Conservation (phyloP, 176 grass and related monocot genomes). For the Tuctoria greenei region DNA sequence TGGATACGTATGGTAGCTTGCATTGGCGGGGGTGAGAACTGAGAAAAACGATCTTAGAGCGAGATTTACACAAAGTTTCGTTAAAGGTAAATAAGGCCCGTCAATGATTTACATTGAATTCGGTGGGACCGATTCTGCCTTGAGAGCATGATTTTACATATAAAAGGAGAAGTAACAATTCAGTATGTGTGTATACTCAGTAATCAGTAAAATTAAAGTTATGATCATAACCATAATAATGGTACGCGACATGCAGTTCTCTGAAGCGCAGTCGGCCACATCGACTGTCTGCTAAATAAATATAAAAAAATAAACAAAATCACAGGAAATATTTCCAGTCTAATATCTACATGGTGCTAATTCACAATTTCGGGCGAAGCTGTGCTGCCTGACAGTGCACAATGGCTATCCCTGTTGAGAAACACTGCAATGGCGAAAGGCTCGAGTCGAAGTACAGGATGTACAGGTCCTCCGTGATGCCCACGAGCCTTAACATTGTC, state of each 20-base stretch:
- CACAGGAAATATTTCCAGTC: neutral
- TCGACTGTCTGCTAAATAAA: neutral
- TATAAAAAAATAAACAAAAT: neutral
- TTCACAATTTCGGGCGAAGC: constrained; percentile 50
- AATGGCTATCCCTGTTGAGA: constrained; percentile 57
- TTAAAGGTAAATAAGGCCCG: too few species aligned
- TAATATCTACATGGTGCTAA: constrained; percentile 9
- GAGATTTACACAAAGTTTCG: too few species aligned
- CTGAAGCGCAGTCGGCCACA: neutral
- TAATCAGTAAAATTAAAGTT: too few species aligned
- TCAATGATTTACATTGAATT: too few species aligned
- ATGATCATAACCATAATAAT: too few species aligned
- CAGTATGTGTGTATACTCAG: too few species aligned
- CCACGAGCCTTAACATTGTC: constrained; percentile 47
- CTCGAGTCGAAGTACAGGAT: constrained; percentile 57
- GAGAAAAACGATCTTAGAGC: too few species aligned
- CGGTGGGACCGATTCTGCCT: too few species aligned
- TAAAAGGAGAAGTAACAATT: too few species aligned
- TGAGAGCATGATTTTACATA: too few species aligned
- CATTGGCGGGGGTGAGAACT: too few species aligned
- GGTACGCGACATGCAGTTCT: neutral
- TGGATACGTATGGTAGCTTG: too few species aligned
- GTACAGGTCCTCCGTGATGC: constrained; percentile 47
- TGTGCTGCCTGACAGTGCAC: constrained; percentile 51
- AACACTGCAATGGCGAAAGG: constrained; percentile 62